Evolutionary conservation across 768 basidiomycete species (phyloP).

Genomic region (Auriscalpium microsporum): DNA sequence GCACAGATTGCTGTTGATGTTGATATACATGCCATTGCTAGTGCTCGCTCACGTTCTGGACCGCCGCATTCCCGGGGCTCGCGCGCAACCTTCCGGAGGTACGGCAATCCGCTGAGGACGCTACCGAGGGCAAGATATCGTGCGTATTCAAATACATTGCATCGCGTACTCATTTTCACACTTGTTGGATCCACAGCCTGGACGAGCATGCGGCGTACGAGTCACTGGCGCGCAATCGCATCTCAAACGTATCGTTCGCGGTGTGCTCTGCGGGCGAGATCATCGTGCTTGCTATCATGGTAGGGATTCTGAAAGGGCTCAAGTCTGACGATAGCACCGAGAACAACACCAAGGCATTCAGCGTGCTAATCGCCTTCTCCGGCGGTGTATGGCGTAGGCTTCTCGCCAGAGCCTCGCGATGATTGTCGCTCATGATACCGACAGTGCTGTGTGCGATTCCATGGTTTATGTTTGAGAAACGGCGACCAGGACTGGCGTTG

Average conservation of each 20-base stretch:
- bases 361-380: slow-evolving; percentile 69
- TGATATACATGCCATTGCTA: slow-evolving; percentile 17
- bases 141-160: slow-evolving; percentile 18
- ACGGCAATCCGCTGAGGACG: slow-evolving; percentile 38
- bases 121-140: slow-evolving; percentile 38
- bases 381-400: slow-evolving; percentile 65
- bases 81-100: slow-evolving; percentile 64
- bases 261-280: slow-evolving; percentile 65
- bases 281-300: slow-evolving; percentile 60
- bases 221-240: slow-evolving; percentile 60
- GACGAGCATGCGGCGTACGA: slow-evolving; percentile 47
- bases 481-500: slow-evolving; percentile 52
- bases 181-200: slow-evolving; percentile 20
- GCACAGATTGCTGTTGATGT: neutral
- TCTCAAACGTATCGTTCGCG: slow-evolving; percentile 70
- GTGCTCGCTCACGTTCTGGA: slow-evolving; percentile 75
- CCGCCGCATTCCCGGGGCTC: slow-evolving; percentile 73
- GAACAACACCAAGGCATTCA: slow-evolving; percentile 71
- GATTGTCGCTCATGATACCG: neutral
- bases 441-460: slow-evolving; percentile 60
- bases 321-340: slow-evolving; percentile 51
- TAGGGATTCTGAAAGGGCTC: slow-evolving; percentile 64
- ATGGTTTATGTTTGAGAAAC: slow-evolving; percentile 66
- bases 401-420: neutral
- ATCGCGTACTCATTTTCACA: neutral